Base-by-base conservation (phyloP, 2,329 filamentous ascomycete genomes). In the Paracoccidioides brasiliensis region DNA sequence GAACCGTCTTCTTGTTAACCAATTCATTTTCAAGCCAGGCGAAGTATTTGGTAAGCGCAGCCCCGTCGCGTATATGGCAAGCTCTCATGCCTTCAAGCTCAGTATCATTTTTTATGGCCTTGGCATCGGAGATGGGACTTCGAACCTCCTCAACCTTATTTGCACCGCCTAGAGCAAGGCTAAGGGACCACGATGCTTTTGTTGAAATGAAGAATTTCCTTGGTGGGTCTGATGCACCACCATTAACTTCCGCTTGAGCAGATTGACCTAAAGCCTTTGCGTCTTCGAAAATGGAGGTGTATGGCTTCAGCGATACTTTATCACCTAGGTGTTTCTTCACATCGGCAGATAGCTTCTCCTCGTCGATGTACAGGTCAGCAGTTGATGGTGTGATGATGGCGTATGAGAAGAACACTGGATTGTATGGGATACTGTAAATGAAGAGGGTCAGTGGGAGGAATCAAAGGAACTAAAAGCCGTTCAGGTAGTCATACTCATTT, bases 331-430 rank as follows among this genome's bases (percentile, higher is more conserved):
- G 87, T 12, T 77, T 75, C 62, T 80, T 82, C 56, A 82, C 84
- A 51, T 87, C 81, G 3, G 79, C 73, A 38, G 78, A 82, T 33
- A 97, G 72, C 70, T 96, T 95, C 12, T 80, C 79, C 10, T 84
- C 80, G 65, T 97, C 86, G 57, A 97, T 76, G 66, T 96, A 98
- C 4, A 98, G 78, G 1, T 84, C 90, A 30, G 85, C 88, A 1
- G 81, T 76, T 9, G 71, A 83, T 1, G 84, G 82, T 2, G 93
- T 97, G 59, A 98, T 76, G 44, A 93, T 80, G 46, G 91, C 91
- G 66, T 97, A 98, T 14, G 91, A 93, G 73, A 97, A 97, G 76
- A 98, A 97, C 52, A 98, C 93, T 0, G 93, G 93, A 67, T 98
- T 98, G 75, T 93, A 98, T 0, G 90, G 88, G 61, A 98, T 97